Conservation (phyloP, 2,329 filamentous ascomycete species). For the Mycogone perniciosa region DNA sequence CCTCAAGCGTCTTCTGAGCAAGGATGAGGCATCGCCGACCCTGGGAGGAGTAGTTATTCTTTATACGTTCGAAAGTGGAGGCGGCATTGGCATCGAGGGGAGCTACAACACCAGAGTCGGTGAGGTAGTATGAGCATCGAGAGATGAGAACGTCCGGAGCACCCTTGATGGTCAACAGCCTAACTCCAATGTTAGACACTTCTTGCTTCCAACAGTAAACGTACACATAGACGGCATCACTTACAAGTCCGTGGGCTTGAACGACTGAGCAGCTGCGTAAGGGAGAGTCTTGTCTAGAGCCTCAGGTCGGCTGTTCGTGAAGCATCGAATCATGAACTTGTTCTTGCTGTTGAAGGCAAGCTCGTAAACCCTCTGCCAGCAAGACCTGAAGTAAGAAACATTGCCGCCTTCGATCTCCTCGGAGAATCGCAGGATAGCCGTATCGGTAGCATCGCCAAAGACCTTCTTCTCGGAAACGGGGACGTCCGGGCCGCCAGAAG, state of each 20-base stretch:
- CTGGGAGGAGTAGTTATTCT: slow-evolving; percentile 62
- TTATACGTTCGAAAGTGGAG: slow-evolving; percentile 48
- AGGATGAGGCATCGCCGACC: slow-evolving; percentile 63
- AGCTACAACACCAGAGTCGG: slow-evolving; percentile 46
- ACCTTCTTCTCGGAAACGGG: slow-evolving; percentile 58
- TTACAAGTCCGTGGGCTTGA: slow-evolving; percentile 33
- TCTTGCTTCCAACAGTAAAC: too few species aligned
- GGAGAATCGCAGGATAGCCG: slow-evolving; percentile 65
- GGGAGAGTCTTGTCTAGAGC: slow-evolving; percentile 32
- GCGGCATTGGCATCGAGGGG: slow-evolving; percentile 41
- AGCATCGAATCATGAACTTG: slow-evolving; percentile 69
- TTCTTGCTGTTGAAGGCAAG: slow-evolving; percentile 77
- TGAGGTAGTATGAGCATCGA: slow-evolving; percentile 53
- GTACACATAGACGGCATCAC: slow-evolving; percentile 7
- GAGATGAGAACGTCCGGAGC: slow-evolving; percentile 67
- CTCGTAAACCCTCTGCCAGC: slow-evolving; percentile 61
- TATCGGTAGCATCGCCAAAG: slow-evolving; percentile 70
- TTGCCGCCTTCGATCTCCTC: slow-evolving; percentile 50
- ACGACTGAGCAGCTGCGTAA: slow-evolving; percentile 26
- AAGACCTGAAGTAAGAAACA: slow-evolving; percentile 51
- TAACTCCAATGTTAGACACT: slow-evolving; percentile 16
- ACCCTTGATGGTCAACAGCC: slow-evolving; percentile 68
- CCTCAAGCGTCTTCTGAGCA: slow-evolving; percentile 51
- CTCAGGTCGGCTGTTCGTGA: slow-evolving; percentile 37
- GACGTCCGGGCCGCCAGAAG: slow-evolving; percentile 51